Evolutionary conservation across 768 basidiomycete species (phyloP).

Genomic region (Galerina sulciceps): DNA sequence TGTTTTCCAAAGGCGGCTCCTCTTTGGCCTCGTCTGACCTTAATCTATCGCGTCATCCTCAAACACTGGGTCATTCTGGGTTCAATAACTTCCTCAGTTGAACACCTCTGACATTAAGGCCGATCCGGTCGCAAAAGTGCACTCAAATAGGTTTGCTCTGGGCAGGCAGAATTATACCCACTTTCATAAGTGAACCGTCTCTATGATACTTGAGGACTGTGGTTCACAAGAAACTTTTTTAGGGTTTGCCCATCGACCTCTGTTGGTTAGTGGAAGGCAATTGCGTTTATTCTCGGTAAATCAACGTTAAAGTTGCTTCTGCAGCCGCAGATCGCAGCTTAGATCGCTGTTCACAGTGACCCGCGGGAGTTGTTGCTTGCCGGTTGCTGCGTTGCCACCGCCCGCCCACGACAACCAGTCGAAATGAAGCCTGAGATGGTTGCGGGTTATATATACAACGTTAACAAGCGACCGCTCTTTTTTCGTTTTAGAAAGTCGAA

Average conservation of each 20-base stretch:
- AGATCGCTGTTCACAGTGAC: no score
- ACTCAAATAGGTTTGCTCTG: no score
- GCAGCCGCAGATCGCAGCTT: neutral
- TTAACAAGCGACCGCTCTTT: no score
- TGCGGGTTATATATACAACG: neutral
- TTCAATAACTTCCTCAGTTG: conserved; percentile 22
- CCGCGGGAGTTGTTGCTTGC: neutral
- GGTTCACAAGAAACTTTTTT: no score
- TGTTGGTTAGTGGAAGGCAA: neutral
- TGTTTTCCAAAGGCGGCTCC: neutral
- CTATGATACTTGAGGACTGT: no score
- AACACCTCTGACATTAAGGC: conserved; percentile 30
- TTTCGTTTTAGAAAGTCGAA: no score
- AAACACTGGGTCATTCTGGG: neutral
- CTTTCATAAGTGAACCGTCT: no score
- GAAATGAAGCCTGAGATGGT: neutral
- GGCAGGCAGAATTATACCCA: no score
- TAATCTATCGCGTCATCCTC: neutral
- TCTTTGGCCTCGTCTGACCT: neutral
- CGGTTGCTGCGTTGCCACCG: neutral
- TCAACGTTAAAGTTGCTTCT: neutral
- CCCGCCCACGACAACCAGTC: neutral
- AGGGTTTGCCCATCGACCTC: neutral
- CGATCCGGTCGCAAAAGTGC: neutral
- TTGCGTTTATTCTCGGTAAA: neutral